Percentiles rank a stretch among this genome's conserved stretches.
phyloP scores from a whole-genome alignment of 2,329 filamentous ascomycete species.

The Beauveria medogensis region DNA sequence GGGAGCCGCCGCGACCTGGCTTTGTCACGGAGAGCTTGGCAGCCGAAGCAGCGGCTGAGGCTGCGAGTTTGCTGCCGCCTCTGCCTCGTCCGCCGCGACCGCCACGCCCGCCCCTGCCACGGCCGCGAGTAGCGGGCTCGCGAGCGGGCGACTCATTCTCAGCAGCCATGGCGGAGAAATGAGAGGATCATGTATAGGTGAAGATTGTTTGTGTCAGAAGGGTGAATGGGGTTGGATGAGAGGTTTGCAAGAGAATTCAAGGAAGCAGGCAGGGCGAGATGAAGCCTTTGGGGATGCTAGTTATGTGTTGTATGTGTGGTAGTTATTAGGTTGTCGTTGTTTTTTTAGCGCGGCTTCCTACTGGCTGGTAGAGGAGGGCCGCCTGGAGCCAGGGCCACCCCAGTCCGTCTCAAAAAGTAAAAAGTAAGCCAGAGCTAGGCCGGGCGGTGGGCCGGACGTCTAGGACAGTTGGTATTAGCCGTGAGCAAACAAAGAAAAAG shows the following conservation, averaged over 20 bases:
- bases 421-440: not conserved
- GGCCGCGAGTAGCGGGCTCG: conserved; percentile 29
- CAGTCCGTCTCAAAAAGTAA: conserved; percentile 1
- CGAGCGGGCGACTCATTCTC: conserved; percentile 30
- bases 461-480: not conserved
- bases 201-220: too few relatives aligned
- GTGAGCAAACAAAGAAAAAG: not conserved
- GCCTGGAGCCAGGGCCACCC: conserved; percentile 6
- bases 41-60: conserved; percentile 23
- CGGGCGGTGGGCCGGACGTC: not conserved
- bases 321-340: conserved; percentile 1
- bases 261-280: not conserved
- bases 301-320: conserved; percentile 6
- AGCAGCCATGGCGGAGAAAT: conserved; percentile 26
- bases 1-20: conserved; percentile 28
- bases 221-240: too few relatives aligned
- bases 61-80: conserved; percentile 18
- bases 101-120: conserved; percentile 15
- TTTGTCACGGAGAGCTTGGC: conserved; percentile 28
- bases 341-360: conserved; percentile 7
- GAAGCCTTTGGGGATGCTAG: not conserved
- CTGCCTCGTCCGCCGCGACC: conserved; percentile 14
- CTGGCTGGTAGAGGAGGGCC: conserved; percentile 1
- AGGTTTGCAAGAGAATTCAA: not conserved
- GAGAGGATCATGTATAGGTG: conserved; percentile 23